These are phyloP conservation scores for Agarophyton chilense DNA, from an alignment of 23 red algal species.

Conservation along the genomic window DNA sequence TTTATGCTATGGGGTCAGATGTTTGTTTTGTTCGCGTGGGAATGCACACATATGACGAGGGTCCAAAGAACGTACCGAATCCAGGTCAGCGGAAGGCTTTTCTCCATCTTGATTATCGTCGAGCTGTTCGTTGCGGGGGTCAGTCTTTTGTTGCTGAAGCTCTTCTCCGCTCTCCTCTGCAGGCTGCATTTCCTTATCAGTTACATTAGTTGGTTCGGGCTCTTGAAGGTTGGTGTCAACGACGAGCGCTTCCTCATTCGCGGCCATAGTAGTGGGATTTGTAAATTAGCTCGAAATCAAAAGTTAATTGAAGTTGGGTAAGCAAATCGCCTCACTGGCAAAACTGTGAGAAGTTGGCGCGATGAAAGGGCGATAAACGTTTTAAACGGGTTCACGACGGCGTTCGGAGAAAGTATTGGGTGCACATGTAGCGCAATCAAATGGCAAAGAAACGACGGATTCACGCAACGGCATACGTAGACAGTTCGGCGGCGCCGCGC, in stretches of 20 bases:
- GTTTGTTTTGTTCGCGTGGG: not conserved
- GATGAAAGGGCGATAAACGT: not conserved
- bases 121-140: not conserved
- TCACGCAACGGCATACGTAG: too few species aligned
- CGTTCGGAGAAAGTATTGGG: not conserved
- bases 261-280: slow-evolving; percentile 8
- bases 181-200: not conserved
- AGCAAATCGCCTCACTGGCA: too few species aligned
- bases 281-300: slow-evolving; percentile 6
- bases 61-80: slow-evolving; percentile 38
- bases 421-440: not conserved
- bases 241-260: not conserved
- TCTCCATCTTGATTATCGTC: not conserved
- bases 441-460: too few species aligned
- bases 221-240: not conserved
- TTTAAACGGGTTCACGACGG: not conserved
- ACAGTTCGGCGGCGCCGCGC: too few species aligned
- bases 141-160: slow-evolving; percentile 1
- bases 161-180: slow-evolving; percentile 11
- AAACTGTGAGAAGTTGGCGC: too few species aligned
- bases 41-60: too few species aligned
- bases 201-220: not conserved
- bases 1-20: not conserved
- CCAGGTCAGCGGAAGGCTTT: slow-evolving; percentile 12
- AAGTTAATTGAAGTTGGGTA: slow-evolving; percentile 11